Percentiles rank a stretch among this genome's conserved stretches.
Conservation (phyloP, 2,329 filamentous ascomycete genomes). For the Chaetomiaceae sp. region DNA sequence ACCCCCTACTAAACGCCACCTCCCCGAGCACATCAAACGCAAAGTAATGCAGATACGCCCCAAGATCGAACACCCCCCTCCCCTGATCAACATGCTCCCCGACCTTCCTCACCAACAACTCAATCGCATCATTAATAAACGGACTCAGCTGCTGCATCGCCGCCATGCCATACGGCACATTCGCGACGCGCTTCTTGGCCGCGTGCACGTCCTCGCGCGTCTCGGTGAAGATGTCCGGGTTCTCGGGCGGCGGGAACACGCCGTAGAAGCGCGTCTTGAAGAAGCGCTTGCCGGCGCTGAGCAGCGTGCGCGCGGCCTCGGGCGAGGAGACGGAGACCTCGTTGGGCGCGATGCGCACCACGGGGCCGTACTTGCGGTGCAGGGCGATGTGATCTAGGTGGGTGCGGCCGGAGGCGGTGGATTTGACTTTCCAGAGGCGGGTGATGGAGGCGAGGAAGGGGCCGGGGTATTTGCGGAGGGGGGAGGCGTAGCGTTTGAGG, state of each 20-base stretch:
- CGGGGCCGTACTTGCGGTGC: conserved; percentile 42
- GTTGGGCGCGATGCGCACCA: conserved; percentile 46
- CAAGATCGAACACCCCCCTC: conserved; percentile 39
- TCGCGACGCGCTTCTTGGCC: conserved; percentile 49
- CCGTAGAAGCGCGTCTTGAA: conserved; percentile 50
- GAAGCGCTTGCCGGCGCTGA: conserved; percentile 48
- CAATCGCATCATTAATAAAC: conserved; percentile 49
- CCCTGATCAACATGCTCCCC: conserved; percentile 33
- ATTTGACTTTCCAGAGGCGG: conserved; percentile 40
- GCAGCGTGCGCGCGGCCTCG: conserved; percentile 40
- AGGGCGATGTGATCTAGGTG: conserved; percentile 41
- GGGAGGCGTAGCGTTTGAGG: conserved; percentile 32
- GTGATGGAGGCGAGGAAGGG: conserved; percentile 32
- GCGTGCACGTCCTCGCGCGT: conserved; percentile 50
- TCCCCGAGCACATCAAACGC: conserved; percentile 49
- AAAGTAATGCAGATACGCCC: conserved; percentile 42
- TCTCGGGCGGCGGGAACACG: conserved; percentile 52
- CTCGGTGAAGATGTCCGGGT: conserved; percentile 56
- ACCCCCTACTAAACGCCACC: conserved; percentile 47
- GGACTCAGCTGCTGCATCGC: conserved; percentile 48
- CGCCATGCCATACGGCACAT: conserved; percentile 49
- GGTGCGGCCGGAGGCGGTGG: conserved; percentile 35
- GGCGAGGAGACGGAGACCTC: conserved; percentile 45
- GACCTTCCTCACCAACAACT: conserved; percentile 41
- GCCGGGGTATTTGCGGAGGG: conserved; percentile 34